Evolutionary conservation across 306 rosid species (phyloP), one percentile per base, ranked within the genome.

Genomic region (Trifolium dubium): DNA sequence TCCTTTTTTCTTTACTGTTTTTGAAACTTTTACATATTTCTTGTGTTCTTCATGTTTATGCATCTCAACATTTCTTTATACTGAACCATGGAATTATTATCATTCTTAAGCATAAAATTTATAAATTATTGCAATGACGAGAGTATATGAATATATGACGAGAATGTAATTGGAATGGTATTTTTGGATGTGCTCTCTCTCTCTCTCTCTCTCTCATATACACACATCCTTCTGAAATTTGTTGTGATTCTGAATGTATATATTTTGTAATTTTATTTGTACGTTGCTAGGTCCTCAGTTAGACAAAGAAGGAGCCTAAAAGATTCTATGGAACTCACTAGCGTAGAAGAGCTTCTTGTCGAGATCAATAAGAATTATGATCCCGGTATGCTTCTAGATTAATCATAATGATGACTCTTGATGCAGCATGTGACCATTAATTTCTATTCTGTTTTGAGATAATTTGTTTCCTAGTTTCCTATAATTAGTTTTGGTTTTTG

Each of bases 251-350:
- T 58, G 37, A 50, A 50, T 15, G 23, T 50, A n/a, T 15, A 50
- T 15, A 6, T 50, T 50, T 50, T 56, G n/a, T 28, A 54, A 75
- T 69, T 73, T 62, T 55, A 49, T 73, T 71, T 77, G 44, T 37
- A 73, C 56, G 69, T 75, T 73, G 65, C 41, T 69, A 93, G 98
- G 87, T 86, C 91, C 41, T 89, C 86, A 47, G 83, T 93, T 74
- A 88, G 96, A 83, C 97, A 83, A 85, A 85, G 98, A 93, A 84
- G 98, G 88, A 88, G 86, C 69, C 93, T 90, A 30, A 91, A 86
- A 85, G 96, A 83, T 79, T 79, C 90, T 51, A 56, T 86, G 59
- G 92, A 89, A 82, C 90, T 89, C 37, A 89, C 89, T 64, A 93
- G 92, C 64, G 72, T 89, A 72, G 94, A 93, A 70, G 85, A 88